Conservation (phyloP, 2,329 filamentous ascomycete genomes). For the Paecilomyces formosus region DNA sequence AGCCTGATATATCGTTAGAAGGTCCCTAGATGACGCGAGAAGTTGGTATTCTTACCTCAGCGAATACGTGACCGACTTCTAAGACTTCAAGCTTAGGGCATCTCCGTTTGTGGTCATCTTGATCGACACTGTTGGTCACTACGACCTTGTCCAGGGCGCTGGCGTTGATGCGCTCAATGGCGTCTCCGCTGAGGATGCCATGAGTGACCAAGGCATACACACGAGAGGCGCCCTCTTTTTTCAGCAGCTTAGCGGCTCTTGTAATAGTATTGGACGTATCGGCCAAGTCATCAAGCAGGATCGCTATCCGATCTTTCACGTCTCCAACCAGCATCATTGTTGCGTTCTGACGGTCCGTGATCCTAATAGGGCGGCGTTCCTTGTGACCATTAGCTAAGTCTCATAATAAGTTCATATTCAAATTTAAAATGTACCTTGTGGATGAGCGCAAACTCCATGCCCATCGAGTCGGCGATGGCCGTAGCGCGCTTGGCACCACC, state of each 20-base stretch:
- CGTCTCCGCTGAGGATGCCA: slow-evolving; percentile 89
- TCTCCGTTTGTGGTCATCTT: slow-evolving; percentile 66
- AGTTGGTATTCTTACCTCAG: slow-evolving; percentile 55
- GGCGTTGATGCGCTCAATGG: slow-evolving; percentile 87
- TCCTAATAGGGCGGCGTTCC: slow-evolving; percentile 83
- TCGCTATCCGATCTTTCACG: slow-evolving; percentile 71
- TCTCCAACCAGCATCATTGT: slow-evolving; percentile 95
- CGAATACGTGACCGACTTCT: slow-evolving; percentile 82
- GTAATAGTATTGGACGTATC: slow-evolving; percentile 98
- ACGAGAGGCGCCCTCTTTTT: slow-evolving; percentile 80
- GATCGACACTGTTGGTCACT: slow-evolving; percentile 91
- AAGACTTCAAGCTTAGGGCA: slow-evolving; percentile 89
- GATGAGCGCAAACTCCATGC: slow-evolving; percentile 93
- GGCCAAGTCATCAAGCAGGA: slow-evolving; percentile 87
- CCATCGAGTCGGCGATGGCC: slow-evolving; percentile 84
- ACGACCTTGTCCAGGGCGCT: slow-evolving; percentile 88
- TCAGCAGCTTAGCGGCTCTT: slow-evolving; percentile 89
- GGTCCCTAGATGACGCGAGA: slow-evolving; percentile 11
- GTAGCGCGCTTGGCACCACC: slow-evolving; percentile 95
- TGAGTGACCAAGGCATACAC: slow-evolving; percentile 93
- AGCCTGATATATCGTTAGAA: slow-evolving; percentile 45
- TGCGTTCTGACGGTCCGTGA: slow-evolving; percentile 69
- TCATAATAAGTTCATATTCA: slow-evolving; percentile 1
- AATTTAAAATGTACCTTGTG: slow-evolving; percentile 64
- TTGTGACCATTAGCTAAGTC: slow-evolving; percentile 29